Conservation (phyloP, 257 asterid species). For the Scutellaria baicalensis region DNA sequence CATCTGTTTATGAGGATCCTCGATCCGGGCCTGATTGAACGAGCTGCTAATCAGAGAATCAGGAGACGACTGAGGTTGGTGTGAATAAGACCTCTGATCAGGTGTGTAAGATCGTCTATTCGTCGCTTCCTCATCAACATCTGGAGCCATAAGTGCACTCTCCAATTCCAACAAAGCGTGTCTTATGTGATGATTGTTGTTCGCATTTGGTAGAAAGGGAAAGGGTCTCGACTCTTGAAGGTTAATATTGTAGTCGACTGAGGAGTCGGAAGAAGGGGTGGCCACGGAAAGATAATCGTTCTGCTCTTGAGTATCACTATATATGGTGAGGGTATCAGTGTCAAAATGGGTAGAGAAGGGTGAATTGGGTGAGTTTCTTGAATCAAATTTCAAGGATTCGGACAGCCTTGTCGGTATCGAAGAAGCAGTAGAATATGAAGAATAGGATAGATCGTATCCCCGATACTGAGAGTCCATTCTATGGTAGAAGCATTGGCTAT, state of each 20-base stretch:
- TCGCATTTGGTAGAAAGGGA: conserved; percentile 25
- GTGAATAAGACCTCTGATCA: conserved; percentile 32
- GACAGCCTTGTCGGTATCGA: conserved; percentile 41
- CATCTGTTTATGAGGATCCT: conserved; percentile 24
- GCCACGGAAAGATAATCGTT: conserved; percentile 45
- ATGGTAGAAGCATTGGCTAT: conserved; percentile 18
- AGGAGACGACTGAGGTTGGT: conserved; percentile 25
- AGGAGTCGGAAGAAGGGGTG: conserved; percentile 51
- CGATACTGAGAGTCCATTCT: conserved; percentile 38
- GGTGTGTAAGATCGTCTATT: conserved; percentile 34
- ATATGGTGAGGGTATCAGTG: conserved; percentile 28
- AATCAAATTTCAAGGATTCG: conserved; percentile 46
- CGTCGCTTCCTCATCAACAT: conserved; percentile 38
- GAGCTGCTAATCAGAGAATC: conserved; percentile 25
- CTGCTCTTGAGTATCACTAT: conserved; percentile 50
- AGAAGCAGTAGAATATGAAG: conserved; percentile 38
- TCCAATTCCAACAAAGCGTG: conserved; percentile 58
- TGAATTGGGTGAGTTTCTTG: conserved; percentile 65
- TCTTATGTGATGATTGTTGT: conserved; percentile 33
- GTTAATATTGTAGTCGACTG: conserved; percentile 35
- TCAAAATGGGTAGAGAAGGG: conserved; percentile 56
- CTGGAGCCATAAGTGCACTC: conserved; percentile 69
- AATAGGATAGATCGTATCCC: conserved; percentile 30
- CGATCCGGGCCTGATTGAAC: conserved; percentile 17
- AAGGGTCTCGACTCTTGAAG: conserved; percentile 35